Evolutionary conservation across 2,329 filamentous ascomycete species (phyloP), one percentile per base, ranked within the genome.

Genomic region (Hymenoscyphus fructigenus): DNA sequence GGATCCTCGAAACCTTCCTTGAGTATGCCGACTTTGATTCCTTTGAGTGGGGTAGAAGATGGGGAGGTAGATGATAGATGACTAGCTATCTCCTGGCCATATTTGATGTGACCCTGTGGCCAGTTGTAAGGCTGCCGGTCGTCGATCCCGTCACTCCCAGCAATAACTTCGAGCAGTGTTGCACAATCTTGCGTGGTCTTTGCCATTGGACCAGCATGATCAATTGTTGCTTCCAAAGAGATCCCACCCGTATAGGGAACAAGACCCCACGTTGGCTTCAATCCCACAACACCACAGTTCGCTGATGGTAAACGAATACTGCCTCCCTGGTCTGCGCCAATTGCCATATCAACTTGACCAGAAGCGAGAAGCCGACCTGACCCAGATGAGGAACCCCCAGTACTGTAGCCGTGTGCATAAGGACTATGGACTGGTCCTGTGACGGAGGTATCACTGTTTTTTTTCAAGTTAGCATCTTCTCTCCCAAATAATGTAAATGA

Each of bases 321-420:
- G 12, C 71, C 71, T 17, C 72, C 72, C 61, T 74, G 72, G 59
- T 74, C 72, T 5, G 68, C 70, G 15, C 71, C 72, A 47, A 71
- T 69, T 0, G 80, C 78, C 23, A 81, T 74, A 63, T 84, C 80
- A 6, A 80, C 77, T 3, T 76, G 67, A 0, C 79, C 79, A 4
- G 78, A 74, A 0, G 78, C 78, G 1, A 85, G 79, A 0, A 84
- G 75, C 0, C 80, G 80, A 0, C 77, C 81, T 14, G 79, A 78
- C 0, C 82, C 83, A 2, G 78, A 81, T 0, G 79, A 83, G 57
- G 81, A 84, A 1, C 83, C 83, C 2, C 83, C 82, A 9, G 79
- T 75, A 0, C 78, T 81, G 67, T 84, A 84, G 0, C 81, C 82
- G 56, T 75, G 68, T 1, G 70, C 70, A 44, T 78, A 76, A 0